A percentile compares a stretch with the other conserved stretches of the same genome.
phyloP scores from a whole-genome alignment of 2,329 filamentous ascomycete species.

The Leptodontidium sp. region DNA sequence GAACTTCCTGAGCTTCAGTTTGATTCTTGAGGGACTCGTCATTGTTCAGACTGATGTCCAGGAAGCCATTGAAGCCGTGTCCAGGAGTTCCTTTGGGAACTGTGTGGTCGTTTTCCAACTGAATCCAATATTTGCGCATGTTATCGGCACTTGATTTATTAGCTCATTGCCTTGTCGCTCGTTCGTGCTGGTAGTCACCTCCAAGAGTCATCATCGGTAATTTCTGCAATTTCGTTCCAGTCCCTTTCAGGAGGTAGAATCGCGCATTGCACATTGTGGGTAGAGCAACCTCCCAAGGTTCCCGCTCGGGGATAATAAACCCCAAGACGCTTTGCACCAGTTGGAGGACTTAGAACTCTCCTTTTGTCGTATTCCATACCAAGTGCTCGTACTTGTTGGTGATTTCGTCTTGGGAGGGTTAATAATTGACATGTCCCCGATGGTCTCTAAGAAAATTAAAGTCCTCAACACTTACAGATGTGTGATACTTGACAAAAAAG shows the following conservation, averaged over 20 bases:
- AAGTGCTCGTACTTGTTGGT: conserved; percentile 58
- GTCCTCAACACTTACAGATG: background rate
- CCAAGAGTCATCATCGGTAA: conserved; percentile 56
- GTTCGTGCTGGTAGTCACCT: conserved; percentile 20
- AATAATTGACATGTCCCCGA: conserved; percentile 39
- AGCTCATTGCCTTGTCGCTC: background rate
- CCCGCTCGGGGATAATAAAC: conserved; percentile 51
- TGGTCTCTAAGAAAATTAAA: too few relatives aligned
- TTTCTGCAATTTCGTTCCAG: conserved; percentile 51
- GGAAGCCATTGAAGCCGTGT: conserved; percentile 49
- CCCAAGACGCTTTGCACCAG: conserved; percentile 47
- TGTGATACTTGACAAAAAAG: conserved; percentile 54
- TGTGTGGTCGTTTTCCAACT: conserved; percentile 55
- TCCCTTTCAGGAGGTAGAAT: conserved; percentile 52
- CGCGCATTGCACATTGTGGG: conserved; percentile 50
- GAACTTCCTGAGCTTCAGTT: conserved; percentile 5
- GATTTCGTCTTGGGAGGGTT: conserved; percentile 55
- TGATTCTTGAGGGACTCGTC: conserved; percentile 19
- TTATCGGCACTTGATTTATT: conserved; percentile 38
- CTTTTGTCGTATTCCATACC: conserved; percentile 33
- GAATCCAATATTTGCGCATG: conserved; percentile 53
- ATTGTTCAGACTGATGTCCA: conserved; percentile 34
- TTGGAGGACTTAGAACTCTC: conserved; percentile 44
- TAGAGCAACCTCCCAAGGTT: conserved; percentile 50
- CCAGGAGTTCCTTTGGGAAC: conserved; percentile 49